Evolutionary conservation across 495 filamentous ascomycete genomes (phyloP).

Genomic region (Penicillium paradoxum): DNA sequence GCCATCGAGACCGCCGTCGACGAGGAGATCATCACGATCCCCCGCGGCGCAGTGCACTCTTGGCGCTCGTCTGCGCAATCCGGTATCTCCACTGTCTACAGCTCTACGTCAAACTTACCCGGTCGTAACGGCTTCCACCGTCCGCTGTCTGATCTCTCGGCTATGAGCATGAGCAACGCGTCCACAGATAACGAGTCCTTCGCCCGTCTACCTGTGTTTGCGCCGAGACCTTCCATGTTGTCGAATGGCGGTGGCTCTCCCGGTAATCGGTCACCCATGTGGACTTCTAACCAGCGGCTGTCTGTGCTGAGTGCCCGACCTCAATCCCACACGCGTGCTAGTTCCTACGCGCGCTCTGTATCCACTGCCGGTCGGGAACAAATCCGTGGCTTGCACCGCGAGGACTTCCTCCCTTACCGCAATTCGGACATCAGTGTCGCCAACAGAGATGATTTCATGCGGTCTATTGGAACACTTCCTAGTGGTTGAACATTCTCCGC

Average conservation of each 20-base stretch:
- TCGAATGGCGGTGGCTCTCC: slow-evolving; percentile 8
- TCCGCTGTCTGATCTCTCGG: slow-evolving; percentile 27
- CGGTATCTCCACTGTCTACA: slow-evolving; percentile 36
- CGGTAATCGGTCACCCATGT: slow-evolving; percentile 16
- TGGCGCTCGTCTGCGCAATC: slow-evolving; percentile 38
- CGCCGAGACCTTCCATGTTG: slow-evolving; percentile 26
- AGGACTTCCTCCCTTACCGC: slow-evolving; percentile 36
- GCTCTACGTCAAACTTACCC: slow-evolving; percentile 23
- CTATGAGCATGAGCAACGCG: slow-evolving; percentile 28
- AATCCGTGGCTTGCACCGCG: slow-evolving; percentile 34
- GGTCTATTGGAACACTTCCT: slow-evolving; percentile 16
- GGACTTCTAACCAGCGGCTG: slow-evolving; percentile 6
- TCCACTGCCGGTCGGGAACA: slow-evolving; percentile 35
- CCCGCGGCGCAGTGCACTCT: slow-evolving; percentile 33
- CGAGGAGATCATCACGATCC: slow-evolving; percentile 39
- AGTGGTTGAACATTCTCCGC: neutral
- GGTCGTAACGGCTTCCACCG: slow-evolving; percentile 18
- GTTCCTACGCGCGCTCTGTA: slow-evolving; percentile 22
- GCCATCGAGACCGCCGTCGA: slow-evolving; percentile 31
- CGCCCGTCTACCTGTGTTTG: slow-evolving; percentile 35
- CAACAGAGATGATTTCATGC: slow-evolving; percentile 38
- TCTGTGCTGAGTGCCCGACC: slow-evolving; percentile 13
- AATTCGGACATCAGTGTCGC: slow-evolving; percentile 41
- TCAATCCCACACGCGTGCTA: slow-evolving; percentile 12
- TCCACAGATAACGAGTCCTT: slow-evolving; percentile 34